Conservation (phyloP, 2,329 filamentous ascomycete species). For the Cyclaneusma minus region DNA sequence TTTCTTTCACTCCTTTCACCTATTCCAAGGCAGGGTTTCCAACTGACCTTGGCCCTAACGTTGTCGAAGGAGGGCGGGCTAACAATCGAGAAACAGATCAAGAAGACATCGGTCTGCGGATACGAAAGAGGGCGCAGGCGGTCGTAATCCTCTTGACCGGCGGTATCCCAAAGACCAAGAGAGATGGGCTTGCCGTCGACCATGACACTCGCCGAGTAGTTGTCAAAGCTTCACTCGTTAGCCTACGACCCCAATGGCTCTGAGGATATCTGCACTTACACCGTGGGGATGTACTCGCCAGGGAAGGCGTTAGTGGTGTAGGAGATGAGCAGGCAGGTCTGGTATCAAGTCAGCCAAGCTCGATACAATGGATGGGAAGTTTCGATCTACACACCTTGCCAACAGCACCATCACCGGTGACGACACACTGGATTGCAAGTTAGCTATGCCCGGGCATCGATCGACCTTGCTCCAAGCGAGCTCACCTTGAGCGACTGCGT, state of each 20-base stretch:
- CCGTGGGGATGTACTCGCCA: conserved; percentile 98
- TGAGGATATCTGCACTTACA: conserved; percentile 38
- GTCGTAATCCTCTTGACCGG: conserved; percentile 97
- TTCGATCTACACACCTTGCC: conserved; percentile 90
- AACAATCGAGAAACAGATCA: conserved; percentile 97
- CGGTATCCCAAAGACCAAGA: conserved; percentile 94
- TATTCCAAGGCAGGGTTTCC: conserved; percentile 12
- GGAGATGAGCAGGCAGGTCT: conserved; percentile 98
- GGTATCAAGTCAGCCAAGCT: conserved; percentile 18
- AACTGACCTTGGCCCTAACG: conserved; percentile 94
- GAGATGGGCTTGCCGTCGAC: conserved; percentile 97
- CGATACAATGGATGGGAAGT: conserved; percentile 6
- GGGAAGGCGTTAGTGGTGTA: conserved; percentile 99
- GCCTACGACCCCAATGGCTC: conserved; percentile 4
- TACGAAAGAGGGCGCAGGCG: conserved; percentile 88
- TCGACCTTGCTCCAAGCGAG: conserved; percentile 4
- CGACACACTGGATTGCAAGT: conserved; percentile 58
- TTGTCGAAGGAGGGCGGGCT: conserved; percentile 97
- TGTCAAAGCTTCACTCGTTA: conserved; percentile 60
- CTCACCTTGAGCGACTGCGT: conserved; percentile 85
- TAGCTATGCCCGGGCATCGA: conserved; percentile 10
- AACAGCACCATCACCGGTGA: conserved; percentile 97
- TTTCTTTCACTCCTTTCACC: too few relatives aligned
- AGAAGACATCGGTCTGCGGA: conserved; percentile 94
- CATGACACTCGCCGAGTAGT: conserved; percentile 98